Evolutionary conservation across 345 rosid species (phyloP).

Genomic region (Physaria fendleri): DNA sequence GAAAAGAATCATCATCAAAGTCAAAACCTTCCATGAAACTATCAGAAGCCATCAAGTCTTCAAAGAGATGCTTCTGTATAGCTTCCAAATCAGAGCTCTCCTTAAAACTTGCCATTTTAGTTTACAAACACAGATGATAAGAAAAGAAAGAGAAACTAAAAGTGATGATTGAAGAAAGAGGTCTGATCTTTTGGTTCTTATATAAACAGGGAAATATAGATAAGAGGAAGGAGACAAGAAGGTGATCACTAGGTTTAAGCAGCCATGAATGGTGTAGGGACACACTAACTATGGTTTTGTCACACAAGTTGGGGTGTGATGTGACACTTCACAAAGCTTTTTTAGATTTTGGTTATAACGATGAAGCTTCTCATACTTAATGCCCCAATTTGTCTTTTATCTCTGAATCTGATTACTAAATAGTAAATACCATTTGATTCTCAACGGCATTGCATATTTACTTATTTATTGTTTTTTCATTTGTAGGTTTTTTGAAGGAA

Average conservation of each 20-base stretch:
- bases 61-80: conserved; percentile 46
- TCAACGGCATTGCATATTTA: conserved; percentile 6
- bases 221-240: conserved; percentile 16
- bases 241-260: conserved; percentile 12
- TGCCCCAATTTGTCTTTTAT: conserved; percentile 16
- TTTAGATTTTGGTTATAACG: conserved; percentile 12
- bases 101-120: conserved; percentile 32
- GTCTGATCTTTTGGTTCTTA: conserved; percentile 6
- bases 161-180: conserved; percentile 20
- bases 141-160: not conserved
- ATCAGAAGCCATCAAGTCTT: conserved; percentile 44
- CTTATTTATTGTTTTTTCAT: not conserved
- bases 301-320: conserved; percentile 19
- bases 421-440: conserved; percentile 19
- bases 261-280: conserved; percentile 28
- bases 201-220: conserved; percentile 17
- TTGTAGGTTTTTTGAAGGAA: no score
- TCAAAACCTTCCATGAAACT: conserved; percentile 32
- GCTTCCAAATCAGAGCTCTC: conserved; percentile 41
- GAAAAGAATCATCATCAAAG: conserved; percentile 25
- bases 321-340: conserved; percentile 12
- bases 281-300: conserved; percentile 23
- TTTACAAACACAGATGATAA: not conserved
- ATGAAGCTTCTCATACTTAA: not conserved
- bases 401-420: conserved; percentile 19